Base-by-base conservation (phyloP, 495 filamentous ascomycete species). In the Daldinia vernicosa region DNA sequence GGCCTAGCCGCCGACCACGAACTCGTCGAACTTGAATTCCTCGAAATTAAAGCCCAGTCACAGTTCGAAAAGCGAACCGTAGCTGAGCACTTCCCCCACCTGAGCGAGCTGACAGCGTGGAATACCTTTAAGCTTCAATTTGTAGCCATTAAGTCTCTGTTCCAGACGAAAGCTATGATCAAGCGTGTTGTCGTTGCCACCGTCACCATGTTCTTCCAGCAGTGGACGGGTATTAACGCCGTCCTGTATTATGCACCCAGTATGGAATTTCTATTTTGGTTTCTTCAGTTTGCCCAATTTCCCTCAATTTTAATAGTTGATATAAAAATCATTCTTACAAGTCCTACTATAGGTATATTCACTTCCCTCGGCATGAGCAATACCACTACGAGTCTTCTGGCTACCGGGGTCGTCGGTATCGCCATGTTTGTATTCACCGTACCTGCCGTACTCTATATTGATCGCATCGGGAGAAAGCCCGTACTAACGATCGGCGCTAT, bases 11-110 rank as follows among this genome's bases (percentile, higher is more conserved):
- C 79, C 17, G 86, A 91, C 67, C 85, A 90, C 70, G 88, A 91
- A 59, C 81, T 89, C 0, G 86, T 95, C 51, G 84, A 90, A 73
- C 85, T 92, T 27, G 93, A 95, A 71, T 94, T 90, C 76, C 83
- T 92, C 30, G 93, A 95, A 75, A 94, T 97, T 78, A 90, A 90
- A 76, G 91, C 92, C 0, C 91, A 93, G 63, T 89, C 89, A 4
- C 84, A 89, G 59, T 92, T 94, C 60, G 93, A 95, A 80, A 92
- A 94, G 79, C 87, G 90, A 15, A 91, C 87, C 28, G 83, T 90
- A 0, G 85, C 86, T 1, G 89, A 91, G 70, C 81, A 91, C 35
- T 96, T 91, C 80, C 92, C 92, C 4, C 76, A 89, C 14, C 74
- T 93, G 6, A 83, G 84, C 1, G 87, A 90, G 50, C 82, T 84